Base-by-base conservation (phyloP, 2,329 filamentous ascomycete species). In the Verticillium dahliae region DNA sequence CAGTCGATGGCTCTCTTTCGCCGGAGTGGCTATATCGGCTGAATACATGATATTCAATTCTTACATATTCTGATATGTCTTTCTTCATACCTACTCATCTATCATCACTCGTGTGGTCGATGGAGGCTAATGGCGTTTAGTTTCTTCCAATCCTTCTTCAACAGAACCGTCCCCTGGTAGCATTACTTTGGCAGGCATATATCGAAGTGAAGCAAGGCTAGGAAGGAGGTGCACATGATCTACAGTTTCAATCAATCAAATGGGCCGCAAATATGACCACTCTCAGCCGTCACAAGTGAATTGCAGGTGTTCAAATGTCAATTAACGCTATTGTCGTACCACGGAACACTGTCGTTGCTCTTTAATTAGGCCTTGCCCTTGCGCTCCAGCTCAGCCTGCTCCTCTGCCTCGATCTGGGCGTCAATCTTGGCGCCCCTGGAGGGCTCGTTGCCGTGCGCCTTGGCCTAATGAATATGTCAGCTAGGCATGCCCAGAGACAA, bases 41-140 rank as follows among this genome's bases (percentile, higher is more conserved):
- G 80, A 84, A 80, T 74, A 85, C 76, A 81, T 96, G 92, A 97
- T 90, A 96, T 91, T 92, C 79, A 88, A 74, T 86, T 94, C 92
- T 97, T 97, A 97, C 92, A 96, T 97, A 96, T 97, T 91, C 92
- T 97, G 92, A 97, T 66, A 75, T 69, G 72, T 70, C 45, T 52
- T 52, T 7, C n/a, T 10, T 13, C 7, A 52, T 6, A 22, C 7
- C 27, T 6, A 22, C 13, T 15, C 18, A 11, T 52, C 15, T 31
- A 3, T 52, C 5, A 10, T 22, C 9, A 50, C n/a, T 1, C 18
- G 7, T n/a, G 9, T 11, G 9, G n/a, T 50, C 18, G 18, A 27
- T 41, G 11, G 15, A 41, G 3, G 45, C 45, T 50, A 9, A 50
- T 18, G n/a, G 22, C 11, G 15, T 22, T 15, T n/a, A n/a, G n/a